Evolutionary conservation across 2,329 filamentous ascomycete species (phyloP).

Genomic region (Claviceps sp.): DNA sequence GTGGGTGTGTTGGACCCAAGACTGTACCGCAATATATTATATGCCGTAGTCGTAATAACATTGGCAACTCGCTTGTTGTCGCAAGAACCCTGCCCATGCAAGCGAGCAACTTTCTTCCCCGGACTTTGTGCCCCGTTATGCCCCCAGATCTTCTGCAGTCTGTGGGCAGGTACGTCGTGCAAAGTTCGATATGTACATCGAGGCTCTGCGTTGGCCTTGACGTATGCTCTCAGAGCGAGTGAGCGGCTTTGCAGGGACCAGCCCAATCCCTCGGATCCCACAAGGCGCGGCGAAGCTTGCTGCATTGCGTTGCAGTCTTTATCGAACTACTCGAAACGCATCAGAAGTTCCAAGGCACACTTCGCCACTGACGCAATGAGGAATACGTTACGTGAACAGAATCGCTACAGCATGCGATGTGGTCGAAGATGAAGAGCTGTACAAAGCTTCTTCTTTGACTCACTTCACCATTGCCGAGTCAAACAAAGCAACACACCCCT

Average conservation of each 20-base stretch:
- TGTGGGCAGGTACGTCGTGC: neutral
- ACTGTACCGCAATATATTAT: neutral
- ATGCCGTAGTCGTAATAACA: neutral
- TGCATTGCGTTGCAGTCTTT: neutral
- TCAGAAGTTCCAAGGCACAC: neutral
- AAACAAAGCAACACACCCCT: neutral
- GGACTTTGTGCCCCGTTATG: neutral
- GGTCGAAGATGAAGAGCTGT: neutral
- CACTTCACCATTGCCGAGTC: neutral
- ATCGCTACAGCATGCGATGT: neutral
- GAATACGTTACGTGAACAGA: neutral
- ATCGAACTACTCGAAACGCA: neutral
- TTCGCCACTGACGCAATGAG: neutral
- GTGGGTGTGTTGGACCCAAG: neutral
- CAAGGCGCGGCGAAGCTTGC: neutral
- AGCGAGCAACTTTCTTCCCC: neutral
- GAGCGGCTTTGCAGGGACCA: neutral
- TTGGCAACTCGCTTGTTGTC: neutral
- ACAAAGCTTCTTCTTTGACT: neutral
- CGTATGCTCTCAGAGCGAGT: neutral
- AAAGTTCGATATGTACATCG: neutral
- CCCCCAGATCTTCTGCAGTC: neutral
- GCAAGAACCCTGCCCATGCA: neutral
- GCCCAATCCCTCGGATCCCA: neutral
- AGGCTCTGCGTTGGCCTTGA: neutral